A percentile compares a stretch with the other conserved stretches of the same genome.
These are phyloP conservation scores for Hemisphaericaspora xylofermentans DNA, from an alignment of 1,139 yeast genomes.

Conservation along the genomic window DNA sequence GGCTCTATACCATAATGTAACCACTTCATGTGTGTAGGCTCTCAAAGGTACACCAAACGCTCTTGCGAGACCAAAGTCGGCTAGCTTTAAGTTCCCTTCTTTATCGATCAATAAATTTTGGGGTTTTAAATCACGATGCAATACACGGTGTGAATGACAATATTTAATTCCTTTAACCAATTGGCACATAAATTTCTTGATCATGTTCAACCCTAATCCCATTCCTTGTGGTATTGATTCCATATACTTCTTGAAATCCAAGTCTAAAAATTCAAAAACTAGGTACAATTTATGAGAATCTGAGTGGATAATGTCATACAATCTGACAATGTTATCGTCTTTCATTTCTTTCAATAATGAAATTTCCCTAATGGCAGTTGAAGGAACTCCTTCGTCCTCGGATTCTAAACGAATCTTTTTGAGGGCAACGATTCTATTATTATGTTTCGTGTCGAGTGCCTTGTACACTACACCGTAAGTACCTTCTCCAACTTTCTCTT, in stretches of 20 bases:
- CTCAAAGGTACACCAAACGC: constrained; percentile 97
- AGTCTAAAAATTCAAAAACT: constrained; percentile 89
- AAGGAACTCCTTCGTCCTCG: constrained; percentile 98
- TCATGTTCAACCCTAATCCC: constrained; percentile 86
- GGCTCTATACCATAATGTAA: constrained; percentile 96
- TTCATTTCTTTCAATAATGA: constrained; percentile 89
- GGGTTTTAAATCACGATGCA: constrained; percentile 95
- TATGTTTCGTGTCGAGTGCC: constrained; percentile 86
- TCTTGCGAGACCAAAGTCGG: constrained; percentile 96
- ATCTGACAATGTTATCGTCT: constrained; percentile 86
- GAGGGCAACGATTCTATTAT: constrained; percentile 88
- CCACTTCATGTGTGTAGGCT: constrained; percentile 97
- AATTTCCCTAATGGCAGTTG: constrained; percentile 96
- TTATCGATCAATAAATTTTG: constrained; percentile 91
- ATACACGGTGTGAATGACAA: constrained; percentile 92
- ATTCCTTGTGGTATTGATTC: constrained; percentile 84
- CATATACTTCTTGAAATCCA: constrained; percentile 96
- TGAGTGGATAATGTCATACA: constrained; percentile 95
- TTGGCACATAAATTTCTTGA: constrained; percentile 91
- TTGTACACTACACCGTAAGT: constrained; percentile 98
- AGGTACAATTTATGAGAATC: constrained; percentile 91
- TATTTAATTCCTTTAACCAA: constrained; percentile 88
- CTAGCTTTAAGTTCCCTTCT: constrained; percentile 92
- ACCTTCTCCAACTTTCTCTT: constrained; percentile 97
- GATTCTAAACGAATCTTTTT: constrained; percentile 94